These are phyloP conservation scores for Leishmania major DNA, from an alignment of 208 protist genomes.

Conservation along the genomic window DNA sequence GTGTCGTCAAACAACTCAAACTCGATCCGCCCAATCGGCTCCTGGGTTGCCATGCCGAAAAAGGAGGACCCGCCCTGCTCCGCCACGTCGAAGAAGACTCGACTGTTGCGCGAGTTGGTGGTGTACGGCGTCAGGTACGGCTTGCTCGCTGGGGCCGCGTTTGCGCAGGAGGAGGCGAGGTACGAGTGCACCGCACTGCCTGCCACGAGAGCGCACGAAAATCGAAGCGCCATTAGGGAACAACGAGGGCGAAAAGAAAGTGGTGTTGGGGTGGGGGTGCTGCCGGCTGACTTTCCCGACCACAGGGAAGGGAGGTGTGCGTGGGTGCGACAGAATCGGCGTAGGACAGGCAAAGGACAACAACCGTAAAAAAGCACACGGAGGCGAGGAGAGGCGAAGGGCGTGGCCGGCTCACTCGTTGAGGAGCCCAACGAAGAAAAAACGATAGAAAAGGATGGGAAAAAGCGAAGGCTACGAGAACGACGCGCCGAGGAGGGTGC, in stretches of 20 bases:
- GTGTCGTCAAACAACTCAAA: slow-evolving; percentile 95
- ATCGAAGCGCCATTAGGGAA: slow-evolving; percentile 48
- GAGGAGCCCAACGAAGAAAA: background rate
- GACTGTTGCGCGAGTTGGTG: slow-evolving; percentile 67
- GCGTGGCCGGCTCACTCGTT: background rate
- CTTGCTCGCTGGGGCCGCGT: slow-evolving; percentile 29
- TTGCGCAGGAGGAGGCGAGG: slow-evolving; percentile 11
- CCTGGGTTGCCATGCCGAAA: slow-evolving; percentile 43
- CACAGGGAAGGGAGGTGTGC: too few relatives aligned
- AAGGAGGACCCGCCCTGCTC: slow-evolving; percentile 44
- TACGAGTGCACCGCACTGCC: slow-evolving; percentile 42
- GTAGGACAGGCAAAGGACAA: background rate
- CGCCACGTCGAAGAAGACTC: slow-evolving; percentile 87
- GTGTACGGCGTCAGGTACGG: slow-evolving; percentile 65
- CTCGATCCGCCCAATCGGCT: slow-evolving; percentile 89
- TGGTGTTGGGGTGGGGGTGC: background rate
- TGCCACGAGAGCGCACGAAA: slow-evolving; percentile 46
- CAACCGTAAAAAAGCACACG: too few relatives aligned
- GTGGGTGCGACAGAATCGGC: background rate
- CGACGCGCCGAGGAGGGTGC: background rate
- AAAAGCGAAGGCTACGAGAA: background rate
- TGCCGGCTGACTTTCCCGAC: background rate
- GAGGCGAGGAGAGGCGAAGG: background rate
- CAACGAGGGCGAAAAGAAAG: background rate
- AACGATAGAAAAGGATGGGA: background rate